Conservation (phyloP, 139 green algal species). For the Asterochloris sp. region DNA sequence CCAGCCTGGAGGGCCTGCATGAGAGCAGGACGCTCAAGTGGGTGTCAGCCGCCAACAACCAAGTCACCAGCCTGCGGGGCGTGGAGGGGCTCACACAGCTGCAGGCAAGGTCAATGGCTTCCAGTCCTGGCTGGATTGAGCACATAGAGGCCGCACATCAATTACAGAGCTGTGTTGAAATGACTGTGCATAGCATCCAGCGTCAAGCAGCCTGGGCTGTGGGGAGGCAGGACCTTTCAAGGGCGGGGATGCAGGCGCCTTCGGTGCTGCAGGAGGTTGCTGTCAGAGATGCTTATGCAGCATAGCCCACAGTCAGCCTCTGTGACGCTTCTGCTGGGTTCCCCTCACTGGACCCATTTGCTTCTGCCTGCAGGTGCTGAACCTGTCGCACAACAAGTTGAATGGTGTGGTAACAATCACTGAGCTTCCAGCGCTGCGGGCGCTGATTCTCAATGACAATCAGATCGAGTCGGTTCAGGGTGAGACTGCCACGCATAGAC, state of each 20-base stretch:
- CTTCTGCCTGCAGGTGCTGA: conserved; percentile 1
- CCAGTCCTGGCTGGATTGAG: background rate
- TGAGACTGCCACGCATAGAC: background rate
- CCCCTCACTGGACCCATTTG: too few species aligned
- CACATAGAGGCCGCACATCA: background rate
- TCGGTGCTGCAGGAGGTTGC: too few species aligned
- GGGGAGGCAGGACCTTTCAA: too few species aligned
- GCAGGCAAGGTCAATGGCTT: background rate
- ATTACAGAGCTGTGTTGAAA: background rate
- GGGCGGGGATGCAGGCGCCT: too few species aligned
- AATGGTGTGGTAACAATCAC: background rate
- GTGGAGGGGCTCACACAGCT: conserved; percentile 2
- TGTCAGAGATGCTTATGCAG: too few species aligned
- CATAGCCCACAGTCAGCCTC: too few species aligned
- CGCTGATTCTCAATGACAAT: conserved; percentile 18
- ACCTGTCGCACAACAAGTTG: background rate
- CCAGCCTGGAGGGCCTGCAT: conserved; percentile 5
- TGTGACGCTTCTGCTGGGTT: too few species aligned
- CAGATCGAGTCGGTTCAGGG: background rate
- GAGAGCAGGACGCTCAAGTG: conserved; percentile 10
- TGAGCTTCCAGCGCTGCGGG: background rate
- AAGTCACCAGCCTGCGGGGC: background rate
- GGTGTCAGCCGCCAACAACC: conserved; percentile 12
- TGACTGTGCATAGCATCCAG: too few species aligned
- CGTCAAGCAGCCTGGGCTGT: too few species aligned